Percentiles rank a stretch among this genome's conserved stretches.
Evolutionary conservation across 768 basidiomycete species (phyloP).

Genomic region (Saitozyma podzolica): DNA sequence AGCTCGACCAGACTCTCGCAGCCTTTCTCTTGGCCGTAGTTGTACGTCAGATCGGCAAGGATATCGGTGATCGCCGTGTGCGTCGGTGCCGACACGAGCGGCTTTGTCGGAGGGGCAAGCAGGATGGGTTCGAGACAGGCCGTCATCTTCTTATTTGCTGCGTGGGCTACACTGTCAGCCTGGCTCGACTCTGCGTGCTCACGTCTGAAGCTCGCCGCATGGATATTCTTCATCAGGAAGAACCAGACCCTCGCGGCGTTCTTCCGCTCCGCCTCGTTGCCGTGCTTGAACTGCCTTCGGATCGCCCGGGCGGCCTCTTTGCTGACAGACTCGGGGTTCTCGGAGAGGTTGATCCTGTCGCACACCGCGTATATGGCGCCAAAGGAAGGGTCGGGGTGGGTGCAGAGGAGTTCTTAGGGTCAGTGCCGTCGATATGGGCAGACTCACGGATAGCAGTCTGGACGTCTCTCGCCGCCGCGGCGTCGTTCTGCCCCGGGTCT

Average conservation of each 20-base stretch:
- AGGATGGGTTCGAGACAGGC: conserved; percentile 29
- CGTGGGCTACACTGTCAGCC: conserved; percentile 24
- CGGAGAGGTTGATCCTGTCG: conserved; percentile 66
- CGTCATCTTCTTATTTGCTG: conserved; percentile 37
- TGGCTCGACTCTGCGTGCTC: conserved; percentile 14
- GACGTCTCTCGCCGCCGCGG: conserved; percentile 24
- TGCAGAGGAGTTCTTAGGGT: conserved; percentile 50
- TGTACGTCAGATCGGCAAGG: conserved; percentile 75
- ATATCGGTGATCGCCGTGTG: conserved; percentile 64
- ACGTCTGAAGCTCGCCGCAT: conserved; percentile 65
- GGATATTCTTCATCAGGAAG: conserved; percentile 80
- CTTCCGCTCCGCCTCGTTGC: conserved; percentile 28
- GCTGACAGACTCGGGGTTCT: conserved; percentile 65
- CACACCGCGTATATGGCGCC: conserved; percentile 78
- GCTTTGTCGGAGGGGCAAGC: conserved; percentile 28
- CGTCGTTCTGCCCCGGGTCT: conserved; percentile 8
- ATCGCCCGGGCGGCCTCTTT: conserved; percentile 83
- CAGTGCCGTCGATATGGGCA: conserved; percentile 54
- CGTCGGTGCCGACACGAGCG: conserved; percentile 28
- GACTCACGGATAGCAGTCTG: conserved; percentile 42
- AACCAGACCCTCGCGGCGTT: conserved; percentile 66
- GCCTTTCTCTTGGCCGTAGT: conserved; percentile 56
- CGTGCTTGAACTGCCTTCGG: conserved; percentile 76
- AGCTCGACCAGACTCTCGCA: conserved; percentile 65
- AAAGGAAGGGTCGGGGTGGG: conserved; percentile 56